phyloP scores from a whole-genome alignment of 176 grass and related monocot genomes.

The Musa beccarii region DNA sequence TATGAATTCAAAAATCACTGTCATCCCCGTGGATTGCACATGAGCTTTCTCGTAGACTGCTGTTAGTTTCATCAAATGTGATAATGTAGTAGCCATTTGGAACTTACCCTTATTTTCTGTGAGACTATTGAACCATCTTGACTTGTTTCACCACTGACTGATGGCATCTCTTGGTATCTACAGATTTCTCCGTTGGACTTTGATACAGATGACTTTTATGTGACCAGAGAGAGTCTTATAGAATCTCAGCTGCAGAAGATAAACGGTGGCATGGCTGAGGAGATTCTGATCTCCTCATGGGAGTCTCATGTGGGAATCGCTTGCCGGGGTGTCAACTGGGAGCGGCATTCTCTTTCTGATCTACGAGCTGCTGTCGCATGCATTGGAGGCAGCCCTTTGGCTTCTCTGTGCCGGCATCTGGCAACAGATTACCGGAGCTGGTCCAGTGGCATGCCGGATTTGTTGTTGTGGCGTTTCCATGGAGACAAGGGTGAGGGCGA shows the following conservation, averaged over 20 bases:
- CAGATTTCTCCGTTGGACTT: conserved; percentile 79
- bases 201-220: conserved; percentile 75
- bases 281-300: conserved; percentile 77
- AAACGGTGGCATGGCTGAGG: conserved; percentile 62
- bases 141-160: neutral
- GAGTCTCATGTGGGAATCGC: conserved; percentile 57
- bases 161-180: neutral
- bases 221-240: conserved; percentile 55
- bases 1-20: no score
- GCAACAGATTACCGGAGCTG: conserved; percentile 78
- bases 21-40: no score
- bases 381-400: conserved; percentile 44
- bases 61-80: no score
- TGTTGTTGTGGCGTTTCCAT: conserved; percentile 83
- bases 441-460: conserved; percentile 86
- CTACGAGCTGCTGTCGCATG: conserved; percentile 54
- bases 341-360: conserved; percentile 51
- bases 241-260: conserved; percentile 66
- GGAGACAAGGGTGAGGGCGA: conserved; percentile 39
- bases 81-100: no score
- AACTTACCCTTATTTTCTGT: no score
- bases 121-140: no score
- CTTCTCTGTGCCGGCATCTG: conserved; percentile 58
- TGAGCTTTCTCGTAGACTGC: no score
- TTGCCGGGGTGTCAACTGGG: conserved; percentile 66